Base-by-base conservation (phyloP, 1,139 yeast genomes). In the Kluyveromyces marxianus region DNA sequence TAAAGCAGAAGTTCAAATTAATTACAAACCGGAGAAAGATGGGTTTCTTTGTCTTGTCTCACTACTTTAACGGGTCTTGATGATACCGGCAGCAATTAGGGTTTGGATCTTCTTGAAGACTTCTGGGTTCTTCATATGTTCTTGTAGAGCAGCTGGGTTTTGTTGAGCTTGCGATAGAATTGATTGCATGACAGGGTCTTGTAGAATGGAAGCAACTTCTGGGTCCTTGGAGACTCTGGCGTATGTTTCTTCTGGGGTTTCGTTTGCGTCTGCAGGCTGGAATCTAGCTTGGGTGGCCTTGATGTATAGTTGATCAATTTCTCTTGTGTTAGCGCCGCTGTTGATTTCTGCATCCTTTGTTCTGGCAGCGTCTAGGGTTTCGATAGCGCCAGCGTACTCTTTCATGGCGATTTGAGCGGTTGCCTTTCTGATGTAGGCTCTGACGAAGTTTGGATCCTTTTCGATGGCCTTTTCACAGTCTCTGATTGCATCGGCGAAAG, bases 341-440 rank as follows among this genome's bases (percentile, higher is more conserved):
- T 77, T 80, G 39, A 71, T 61, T 54, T 81, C 84, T 41, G 74
- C 66, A 65, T 90, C 97, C 63, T 81, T 76, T 39, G 72, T 74
- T 60, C 94, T 83, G 10, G 96, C 98, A 29, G 65, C 75, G 47
- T 79, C 81, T 57, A 92, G 75, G 14, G 97, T 87, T 57, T 87
- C 95, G 65, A 87, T 75, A 50, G 90, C 88, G 59, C 79, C 77
- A 48, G 86, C 74, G 69, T 78, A 92, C 61, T 92, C 96, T 67
- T 84, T 84, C 79, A 88, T 86, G 39, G 95, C 90, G 65, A 89
- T 77, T 70, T 84, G 89, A 28, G 97, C 96, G 56, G 83, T 87
- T 40, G 98, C 98, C 74, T 92, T 94, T 71, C 98, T 83, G 55
- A 94, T 86, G 67, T 90, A 94, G 3, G 98, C 98, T 72, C 96